Evolutionary conservation across 768 basidiomycete species (phyloP).

Genomic region (Tulasnella sp.): DNA sequence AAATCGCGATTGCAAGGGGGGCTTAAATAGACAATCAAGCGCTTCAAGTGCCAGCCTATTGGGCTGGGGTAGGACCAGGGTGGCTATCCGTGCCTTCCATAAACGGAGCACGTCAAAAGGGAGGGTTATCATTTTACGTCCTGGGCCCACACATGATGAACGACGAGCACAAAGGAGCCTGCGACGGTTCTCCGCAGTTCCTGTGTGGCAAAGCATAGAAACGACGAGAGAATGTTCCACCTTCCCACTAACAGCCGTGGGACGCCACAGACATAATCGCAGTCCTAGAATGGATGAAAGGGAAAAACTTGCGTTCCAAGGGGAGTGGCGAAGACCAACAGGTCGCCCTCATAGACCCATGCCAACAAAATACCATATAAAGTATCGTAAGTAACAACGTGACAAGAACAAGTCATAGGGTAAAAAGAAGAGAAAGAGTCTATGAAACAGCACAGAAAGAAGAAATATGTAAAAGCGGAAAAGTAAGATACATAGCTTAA

Average conservation of each 20-base stretch:
- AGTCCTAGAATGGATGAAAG: neutral
- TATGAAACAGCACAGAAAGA: neutral
- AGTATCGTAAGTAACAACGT: slow-evolving; percentile 1
- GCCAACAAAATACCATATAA: neutral
- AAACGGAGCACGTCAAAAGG: neutral
- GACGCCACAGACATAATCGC: neutral
- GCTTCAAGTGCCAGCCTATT: neutral
- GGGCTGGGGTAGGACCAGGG: neutral
- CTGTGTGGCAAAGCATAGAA: neutral
- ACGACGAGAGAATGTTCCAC: neutral
- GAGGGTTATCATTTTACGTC: neutral
- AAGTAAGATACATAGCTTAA: neutral
- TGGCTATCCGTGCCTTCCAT: neutral
- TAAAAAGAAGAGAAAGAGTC: neutral
- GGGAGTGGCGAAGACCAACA: neutral
- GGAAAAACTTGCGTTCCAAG: neutral
- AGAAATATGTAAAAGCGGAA: neutral
- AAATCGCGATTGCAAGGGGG: neutral
- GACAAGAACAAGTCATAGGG: neutral
- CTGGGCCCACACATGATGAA: neutral
- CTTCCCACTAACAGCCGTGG: neutral
- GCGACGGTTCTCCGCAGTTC: neutral
- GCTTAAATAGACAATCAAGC: neutral
- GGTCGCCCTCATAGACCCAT: neutral
- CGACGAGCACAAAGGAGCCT: neutral